These are phyloP conservation scores for Auricularia heimuer DNA, from an alignment of 768 basidiomycete species.

Conservation along the genomic window DNA sequence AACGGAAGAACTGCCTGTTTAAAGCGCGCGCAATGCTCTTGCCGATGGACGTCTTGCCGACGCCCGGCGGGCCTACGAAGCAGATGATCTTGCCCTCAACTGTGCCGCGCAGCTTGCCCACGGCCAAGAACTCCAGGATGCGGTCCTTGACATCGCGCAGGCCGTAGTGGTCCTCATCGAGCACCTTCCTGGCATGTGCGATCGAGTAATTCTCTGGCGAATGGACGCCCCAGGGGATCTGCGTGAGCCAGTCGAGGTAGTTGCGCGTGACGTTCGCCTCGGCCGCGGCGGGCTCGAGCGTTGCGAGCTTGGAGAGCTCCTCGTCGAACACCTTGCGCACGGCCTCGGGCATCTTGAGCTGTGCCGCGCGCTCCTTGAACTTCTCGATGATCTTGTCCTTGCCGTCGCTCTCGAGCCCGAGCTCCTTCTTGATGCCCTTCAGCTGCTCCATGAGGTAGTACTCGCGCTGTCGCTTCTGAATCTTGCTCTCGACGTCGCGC, in stretches of 20 bases:
- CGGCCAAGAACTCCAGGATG: slow-evolving; percentile 91
- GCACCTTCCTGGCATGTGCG: slow-evolving; percentile 63
- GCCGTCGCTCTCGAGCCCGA: slow-evolving; percentile 90
- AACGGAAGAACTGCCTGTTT: slow-evolving; percentile 87
- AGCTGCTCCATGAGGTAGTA: slow-evolving; percentile 97
- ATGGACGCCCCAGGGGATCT: slow-evolving; percentile 96
- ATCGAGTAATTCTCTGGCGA: slow-evolving; percentile 90
- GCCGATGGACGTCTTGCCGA: slow-evolving; percentile 94
- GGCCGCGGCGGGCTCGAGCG: slow-evolving; percentile 81
- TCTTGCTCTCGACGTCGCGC: slow-evolving; percentile 88
- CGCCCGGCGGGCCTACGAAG: slow-evolving; percentile 92
- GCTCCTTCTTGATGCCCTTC: slow-evolving; percentile 91
- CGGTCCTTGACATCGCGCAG: slow-evolving; percentile 86
- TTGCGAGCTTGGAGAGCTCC: slow-evolving; percentile 81
- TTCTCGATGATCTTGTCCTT: slow-evolving; percentile 92
- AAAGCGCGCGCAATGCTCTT: slow-evolving; percentile 90
- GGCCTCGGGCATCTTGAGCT: slow-evolving; percentile 77
- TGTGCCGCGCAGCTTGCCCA: slow-evolving; percentile 87
- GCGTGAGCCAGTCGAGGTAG: slow-evolving; percentile 88
- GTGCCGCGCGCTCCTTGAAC: slow-evolving; percentile 75
- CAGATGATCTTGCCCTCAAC: slow-evolving; percentile 98
- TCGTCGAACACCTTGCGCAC: slow-evolving; percentile 95
- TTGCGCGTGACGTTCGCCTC: slow-evolving; percentile 93
- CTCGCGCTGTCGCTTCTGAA: slow-evolving; percentile 88
- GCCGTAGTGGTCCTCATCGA: slow-evolving; percentile 95